Evolutionary conservation across 2,329 filamentous ascomycete genomes (phyloP).

Genomic region (Pseudogymnoascus sp.): DNA sequence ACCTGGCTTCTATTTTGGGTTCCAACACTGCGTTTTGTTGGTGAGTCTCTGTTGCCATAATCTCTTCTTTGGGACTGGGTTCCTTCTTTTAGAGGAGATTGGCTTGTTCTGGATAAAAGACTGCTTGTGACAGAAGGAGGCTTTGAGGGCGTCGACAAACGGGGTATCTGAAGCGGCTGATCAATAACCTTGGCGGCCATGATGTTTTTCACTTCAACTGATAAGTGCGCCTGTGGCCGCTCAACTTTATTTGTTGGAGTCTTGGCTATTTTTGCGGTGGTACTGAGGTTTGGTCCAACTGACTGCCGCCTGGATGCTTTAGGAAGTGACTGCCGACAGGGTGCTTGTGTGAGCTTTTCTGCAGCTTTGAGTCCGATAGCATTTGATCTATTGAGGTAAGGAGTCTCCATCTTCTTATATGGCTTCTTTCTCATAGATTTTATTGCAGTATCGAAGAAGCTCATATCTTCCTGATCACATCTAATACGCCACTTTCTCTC

Average conservation of each 20-base stretch:
- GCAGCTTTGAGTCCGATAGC: neutral
- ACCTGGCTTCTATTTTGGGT: neutral
- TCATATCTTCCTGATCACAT: neutral
- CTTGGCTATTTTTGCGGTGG: neutral
- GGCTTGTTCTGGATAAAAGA: neutral
- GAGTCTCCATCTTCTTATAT: neutral
- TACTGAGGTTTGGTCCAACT: neutral
- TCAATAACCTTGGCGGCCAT: neutral
- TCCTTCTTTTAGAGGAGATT: neutral
- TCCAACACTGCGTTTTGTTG: neutral
- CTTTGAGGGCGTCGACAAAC: neutral
- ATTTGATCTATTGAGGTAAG: neutral
- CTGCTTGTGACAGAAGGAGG: neutral
- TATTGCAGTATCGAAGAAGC: neutral
- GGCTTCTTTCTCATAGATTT: neutral
- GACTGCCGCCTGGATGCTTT: neutral
- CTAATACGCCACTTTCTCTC: neutral
- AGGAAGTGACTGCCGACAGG: neutral
- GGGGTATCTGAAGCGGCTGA: neutral
- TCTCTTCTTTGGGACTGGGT: neutral
- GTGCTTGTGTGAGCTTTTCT: neutral
- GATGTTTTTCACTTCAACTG: neutral
- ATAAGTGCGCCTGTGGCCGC: neutral
- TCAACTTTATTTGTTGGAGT: neutral
- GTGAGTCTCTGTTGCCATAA: neutral